Evolutionary conservation across 371 early-diverging fungal genomes (phyloP).

Genomic region (Mucor indicus): DNA sequence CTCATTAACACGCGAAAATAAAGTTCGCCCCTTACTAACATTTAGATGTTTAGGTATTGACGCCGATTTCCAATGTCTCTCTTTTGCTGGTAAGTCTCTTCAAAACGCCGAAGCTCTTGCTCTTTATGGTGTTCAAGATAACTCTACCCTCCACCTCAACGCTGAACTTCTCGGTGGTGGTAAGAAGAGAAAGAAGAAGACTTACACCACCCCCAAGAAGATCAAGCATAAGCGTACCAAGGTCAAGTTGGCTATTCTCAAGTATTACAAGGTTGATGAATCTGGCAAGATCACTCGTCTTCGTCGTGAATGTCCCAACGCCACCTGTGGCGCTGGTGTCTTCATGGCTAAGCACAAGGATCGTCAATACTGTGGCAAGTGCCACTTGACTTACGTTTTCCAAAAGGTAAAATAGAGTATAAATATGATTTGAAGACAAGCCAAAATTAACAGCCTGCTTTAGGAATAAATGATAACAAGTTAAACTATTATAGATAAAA

Average conservation of each 20-base stretch:
- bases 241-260: constrained; percentile 93
- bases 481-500: no score
- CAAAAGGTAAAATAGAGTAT: no score
- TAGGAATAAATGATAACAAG: no score
- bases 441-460: no score
- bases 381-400: constrained; percentile 52
- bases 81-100: constrained; percentile 91
- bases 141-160: constrained; percentile 81
- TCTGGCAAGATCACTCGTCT: constrained; percentile 95
- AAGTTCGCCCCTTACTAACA: no score
- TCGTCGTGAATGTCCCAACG: constrained; percentile 90
- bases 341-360: constrained; percentile 97
- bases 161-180: constrained; percentile 77
- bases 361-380: constrained; percentile 90
- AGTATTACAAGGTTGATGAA: constrained; percentile 95
- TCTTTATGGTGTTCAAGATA: constrained; percentile 80
- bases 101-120: constrained; percentile 67
- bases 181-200: constrained; percentile 98
- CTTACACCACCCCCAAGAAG: constrained; percentile 98
- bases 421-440: no score
- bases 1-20: no score
- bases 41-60: no score
- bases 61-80: constrained; percentile 88
- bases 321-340: constrained; percentile 94
- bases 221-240: constrained; percentile 96